Evolutionary conservation across 2,329 filamentous ascomycete genomes (phyloP), one percentile per base, ranked within the genome.

Genomic region (Calycina marina): DNA sequence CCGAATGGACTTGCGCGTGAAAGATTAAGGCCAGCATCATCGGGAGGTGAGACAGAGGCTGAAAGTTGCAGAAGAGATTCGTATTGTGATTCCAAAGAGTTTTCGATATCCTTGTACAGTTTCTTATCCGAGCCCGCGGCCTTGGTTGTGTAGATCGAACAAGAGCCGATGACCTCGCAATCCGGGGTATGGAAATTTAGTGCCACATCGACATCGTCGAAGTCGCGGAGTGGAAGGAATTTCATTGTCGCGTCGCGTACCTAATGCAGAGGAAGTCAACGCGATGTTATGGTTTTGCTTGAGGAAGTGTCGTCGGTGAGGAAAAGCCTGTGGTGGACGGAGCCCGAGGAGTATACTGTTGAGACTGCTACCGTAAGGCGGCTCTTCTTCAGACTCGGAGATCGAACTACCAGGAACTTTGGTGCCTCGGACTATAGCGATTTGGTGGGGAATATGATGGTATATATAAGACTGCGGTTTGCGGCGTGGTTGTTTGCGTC

Each of bases 71-170:
- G 65, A 2, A 93, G 71, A 5, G 85, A 82, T 46, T 85, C 81
- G 65, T 96, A 85, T 56, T 93, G 84, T 22, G 81, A 80, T 56
- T 92, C 85, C 37, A 98, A 72, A 17, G 82, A 85, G 51, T 81
- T 75, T 54, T 94, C 86, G 52, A 98, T 96, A 53, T 78, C 82
- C 59, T 86, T 92, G 65, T 94, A 94, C 6, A 98, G 66, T 54
- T 96, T 96, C 69, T 94, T 94, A 56, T 98, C 90, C 41, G 78
- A 77, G 28, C 86, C 85, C 34, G 88, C 85, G 17, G 90, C 86
- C 59, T 98, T 98, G 15, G 86, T 94, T 6, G 88, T 96, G 64
- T 94, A 98, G 12, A 96, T 69, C 56, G 98, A 90, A 65, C 88
- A 96, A 43, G 83, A 82, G 47, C 90, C 90, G 16, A 85, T 78